Percentiles rank a stretch among this genome's conserved stretches.
These are phyloP conservation scores for Trypanosoma lewisi DNA, from an alignment of 208 protist species.

Conservation along the genomic window DNA sequence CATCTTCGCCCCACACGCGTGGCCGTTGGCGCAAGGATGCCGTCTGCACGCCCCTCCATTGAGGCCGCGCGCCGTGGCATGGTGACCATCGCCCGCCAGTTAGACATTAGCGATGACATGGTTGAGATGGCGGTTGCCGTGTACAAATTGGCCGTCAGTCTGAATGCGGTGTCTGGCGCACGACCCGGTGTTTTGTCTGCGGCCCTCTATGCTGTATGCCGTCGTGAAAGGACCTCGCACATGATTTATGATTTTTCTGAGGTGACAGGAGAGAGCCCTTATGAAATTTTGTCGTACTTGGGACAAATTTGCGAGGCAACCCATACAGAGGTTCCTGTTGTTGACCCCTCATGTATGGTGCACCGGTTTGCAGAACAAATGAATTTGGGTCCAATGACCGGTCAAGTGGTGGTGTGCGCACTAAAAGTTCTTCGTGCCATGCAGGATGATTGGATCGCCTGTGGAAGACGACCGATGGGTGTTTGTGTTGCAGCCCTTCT, in stretches of 20 bases:
- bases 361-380: conserved; percentile 85
- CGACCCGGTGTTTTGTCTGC: conserved; percentile 70
- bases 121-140: conserved; percentile 77
- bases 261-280: conserved; percentile 44
- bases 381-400: conserved; percentile 64
- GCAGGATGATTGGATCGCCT: conserved; percentile 91
- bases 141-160: conserved; percentile 70
- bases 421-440: conserved; percentile 87
- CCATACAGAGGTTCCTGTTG: conserved; percentile 76
- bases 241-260: conserved; percentile 91
- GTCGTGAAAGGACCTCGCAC: conserved; percentile 78
- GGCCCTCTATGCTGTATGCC: conserved; percentile 84
- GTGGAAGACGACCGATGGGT: conserved; percentile 84
- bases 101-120: conserved; percentile 78
- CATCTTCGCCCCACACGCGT: conserved; percentile 51
- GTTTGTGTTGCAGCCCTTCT: conserved; percentile 88
- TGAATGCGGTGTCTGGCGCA: conserved; percentile 77
- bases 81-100: conserved; percentile 62
- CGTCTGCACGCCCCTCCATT: conserved; percentile 51
- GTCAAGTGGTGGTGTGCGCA: conserved; percentile 77
- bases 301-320: conserved; percentile 74
- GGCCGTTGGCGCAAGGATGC: conserved; percentile 15
- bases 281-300: conserved; percentile 72
- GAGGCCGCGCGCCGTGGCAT: conserved; percentile 82
- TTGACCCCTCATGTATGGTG: conserved; percentile 86